Evolutionary conservation across 495 filamentous ascomycete genomes (phyloP), one percentile per base, ranked within the genome.

Genomic region (Tuber microsphaerosporum): DNA sequence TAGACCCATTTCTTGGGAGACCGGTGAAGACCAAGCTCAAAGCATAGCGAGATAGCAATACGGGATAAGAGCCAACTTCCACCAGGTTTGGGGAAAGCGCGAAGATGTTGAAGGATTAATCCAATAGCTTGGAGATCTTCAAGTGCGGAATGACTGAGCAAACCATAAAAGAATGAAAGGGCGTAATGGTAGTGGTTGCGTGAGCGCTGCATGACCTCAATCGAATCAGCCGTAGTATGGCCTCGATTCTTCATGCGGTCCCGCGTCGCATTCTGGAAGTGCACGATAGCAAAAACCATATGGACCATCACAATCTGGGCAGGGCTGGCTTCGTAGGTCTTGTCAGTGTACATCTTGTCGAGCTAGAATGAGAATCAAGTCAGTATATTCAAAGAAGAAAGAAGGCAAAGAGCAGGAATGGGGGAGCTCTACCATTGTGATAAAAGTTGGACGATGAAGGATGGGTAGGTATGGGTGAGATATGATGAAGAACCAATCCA

Each of bases 11-110:
- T 88, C 76, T 89, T 92, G 42, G 87, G 86, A 16, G 90, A 92
- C 41, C 92, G 86, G 81, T 94, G 92, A 1, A 93, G 83, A 45
- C 91, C 91, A 68, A 92, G 81, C 78, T 94, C 92, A 72, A 93
- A 85, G 44, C 91, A 91, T 73, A 91, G 83, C 46, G 87, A 85
- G 39, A 92, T 84, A 14, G 90, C 88, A 69, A 86, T 87, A 73
- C 86, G 87, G 46, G 87, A 87, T 61, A 92, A 84, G 75, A 90
- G 87, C 85, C 88, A 90, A 37, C 89, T 90, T 72, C 90, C 89
- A 39, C 90, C 91, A 41, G 92, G 92, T 79, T 93, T 92, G n/a
- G 92, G 91, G 73, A 93, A 91, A 77, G 88, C 90, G 71, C 92
- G 88, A 2, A 92, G 87, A 82, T 93, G 91, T 14, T 86, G 80